These are phyloP conservation scores for Tylopilus subfusipes DNA, from an alignment of 768 basidiomycete genomes.

Conservation along the genomic window DNA sequence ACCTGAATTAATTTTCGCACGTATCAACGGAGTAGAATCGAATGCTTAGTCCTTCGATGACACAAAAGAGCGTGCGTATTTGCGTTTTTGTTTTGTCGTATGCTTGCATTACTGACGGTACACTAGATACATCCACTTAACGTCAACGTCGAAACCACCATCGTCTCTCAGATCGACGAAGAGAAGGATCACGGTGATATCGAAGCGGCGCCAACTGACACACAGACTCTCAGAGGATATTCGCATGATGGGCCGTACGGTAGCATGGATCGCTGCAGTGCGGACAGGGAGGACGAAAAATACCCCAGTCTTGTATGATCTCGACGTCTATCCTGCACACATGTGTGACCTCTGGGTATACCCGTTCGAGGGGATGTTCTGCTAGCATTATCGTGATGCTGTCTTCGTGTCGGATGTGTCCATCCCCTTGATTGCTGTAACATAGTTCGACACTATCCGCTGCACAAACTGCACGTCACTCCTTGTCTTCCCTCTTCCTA, in stretches of 20 bases:
- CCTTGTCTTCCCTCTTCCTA: background rate
- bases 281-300: background rate
- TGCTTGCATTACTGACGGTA: background rate
- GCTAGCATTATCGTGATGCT: background rate
- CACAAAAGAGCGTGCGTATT: conserved; percentile 23
- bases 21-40: conserved; percentile 18
- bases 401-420: background rate
- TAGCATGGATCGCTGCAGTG: background rate
- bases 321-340: background rate
- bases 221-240: background rate
- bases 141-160: conserved; percentile 33
- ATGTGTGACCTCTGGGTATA: conserved; percentile 7
- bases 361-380: background rate
- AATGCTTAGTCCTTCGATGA: conserved; percentile 19
- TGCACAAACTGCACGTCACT: background rate
- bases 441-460: conserved; percentile 1
- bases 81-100: background rate
- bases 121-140: conserved; percentile 22
- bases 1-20: background rate
- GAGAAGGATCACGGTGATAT: conserved; percentile 22
- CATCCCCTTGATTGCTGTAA: conserved; percentile 7
- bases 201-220: conserved; percentile 9
- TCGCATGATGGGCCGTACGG: background rate
- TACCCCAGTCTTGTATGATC: background rate
- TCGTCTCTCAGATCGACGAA: conserved; percentile 32